Conservation (phyloP, 305 asterid species). For the Solanum hybrid region DNA sequence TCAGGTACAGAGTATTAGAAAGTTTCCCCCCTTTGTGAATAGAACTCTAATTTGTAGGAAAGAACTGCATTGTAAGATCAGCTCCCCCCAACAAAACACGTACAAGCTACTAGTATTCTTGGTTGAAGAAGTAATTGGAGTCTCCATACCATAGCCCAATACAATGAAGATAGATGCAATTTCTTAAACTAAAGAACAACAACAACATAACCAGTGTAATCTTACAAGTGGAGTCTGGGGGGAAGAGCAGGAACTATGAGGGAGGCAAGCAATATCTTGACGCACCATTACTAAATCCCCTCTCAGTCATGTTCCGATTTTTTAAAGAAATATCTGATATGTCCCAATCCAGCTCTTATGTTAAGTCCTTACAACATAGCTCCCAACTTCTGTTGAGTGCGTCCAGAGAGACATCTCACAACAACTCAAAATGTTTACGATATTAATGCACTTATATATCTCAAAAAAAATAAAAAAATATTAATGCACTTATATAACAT, state of each 20-base stretch:
- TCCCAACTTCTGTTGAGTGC: neutral
- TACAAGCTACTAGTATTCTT: neutral
- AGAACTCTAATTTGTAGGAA: neutral
- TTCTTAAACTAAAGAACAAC: neutral
- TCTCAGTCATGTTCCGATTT: neutral
- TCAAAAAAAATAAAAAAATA: neutral
- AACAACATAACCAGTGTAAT: neutral
- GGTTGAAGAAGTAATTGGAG: neutral
- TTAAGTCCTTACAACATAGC: neutral
- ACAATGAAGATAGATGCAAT: neutral
- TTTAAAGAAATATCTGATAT: neutral
- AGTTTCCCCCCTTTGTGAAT: neutral
- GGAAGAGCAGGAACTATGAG: neutral
- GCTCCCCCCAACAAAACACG: neutral
- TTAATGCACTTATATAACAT: neutral
- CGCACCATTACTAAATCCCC: neutral
- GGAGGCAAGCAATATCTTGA: neutral
- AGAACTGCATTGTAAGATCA: neutral
- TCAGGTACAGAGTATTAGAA: neutral
- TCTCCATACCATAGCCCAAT: neutral
- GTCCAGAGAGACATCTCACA: neutral
- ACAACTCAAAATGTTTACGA: neutral
- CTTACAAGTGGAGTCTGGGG: neutral
- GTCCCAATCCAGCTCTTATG: neutral
- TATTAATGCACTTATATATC: neutral